Evolutionary conservation across 176 grass and related monocot genomes (phyloP).

Genomic region (Carex cristatella): DNA sequence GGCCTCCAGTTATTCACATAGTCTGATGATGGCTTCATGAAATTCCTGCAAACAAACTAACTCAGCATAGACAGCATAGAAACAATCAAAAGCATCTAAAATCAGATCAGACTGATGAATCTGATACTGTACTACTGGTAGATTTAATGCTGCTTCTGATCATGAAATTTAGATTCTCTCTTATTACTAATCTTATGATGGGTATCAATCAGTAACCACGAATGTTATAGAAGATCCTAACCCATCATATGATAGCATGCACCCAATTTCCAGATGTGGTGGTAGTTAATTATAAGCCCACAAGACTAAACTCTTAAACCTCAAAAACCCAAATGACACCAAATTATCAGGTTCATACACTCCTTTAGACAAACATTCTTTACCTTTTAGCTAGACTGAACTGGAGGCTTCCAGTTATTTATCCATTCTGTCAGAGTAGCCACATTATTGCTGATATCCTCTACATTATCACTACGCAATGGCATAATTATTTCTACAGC

Average conservation of each 20-base stretch:
- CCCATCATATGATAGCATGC: background rate
- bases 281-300: background rate
- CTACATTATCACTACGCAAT: conserved; percentile 62
- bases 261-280: background rate
- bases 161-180: background rate
- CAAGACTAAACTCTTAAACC: background rate
- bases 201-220: background rate
- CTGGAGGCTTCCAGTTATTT: conserved; percentile 65
- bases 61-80: background rate
- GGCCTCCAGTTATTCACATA: background rate
- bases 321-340: background rate
- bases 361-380: background rate
- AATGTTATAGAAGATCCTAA: background rate
- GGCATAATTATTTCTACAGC: conserved; percentile 64
- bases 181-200: background rate
- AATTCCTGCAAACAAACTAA: background rate
- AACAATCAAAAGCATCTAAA: background rate
- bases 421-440: conserved; percentile 60
- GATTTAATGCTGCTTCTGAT: background rate
- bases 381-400: conserved; percentile 10
- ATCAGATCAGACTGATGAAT: background rate
- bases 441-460: conserved; percentile 86
- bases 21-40: background rate
- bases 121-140: background rate
- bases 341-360: background rate